These are phyloP conservation scores for Talinum fruticosum DNA, from an alignment of 148 eudicot genomes.

Conservation along the genomic window DNA sequence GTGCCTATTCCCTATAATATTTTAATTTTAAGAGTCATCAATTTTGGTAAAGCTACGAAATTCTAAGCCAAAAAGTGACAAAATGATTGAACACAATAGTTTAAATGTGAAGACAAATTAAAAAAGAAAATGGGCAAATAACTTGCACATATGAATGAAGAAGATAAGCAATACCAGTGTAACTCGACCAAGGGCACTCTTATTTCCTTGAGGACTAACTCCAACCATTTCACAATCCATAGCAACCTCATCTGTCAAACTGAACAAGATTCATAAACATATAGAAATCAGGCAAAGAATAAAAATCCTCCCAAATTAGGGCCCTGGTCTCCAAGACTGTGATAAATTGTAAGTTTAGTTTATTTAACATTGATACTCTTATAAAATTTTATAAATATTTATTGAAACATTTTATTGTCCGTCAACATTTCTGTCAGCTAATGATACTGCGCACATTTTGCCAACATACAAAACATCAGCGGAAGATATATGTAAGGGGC, in stretches of 20 bases:
- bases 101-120: neutral
- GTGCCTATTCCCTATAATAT: neutral
- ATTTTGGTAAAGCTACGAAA: too few species aligned
- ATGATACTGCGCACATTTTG: neutral
- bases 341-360: too few species aligned
- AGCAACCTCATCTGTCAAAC: slow-evolving; percentile 67
- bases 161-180: slow-evolving; percentile 61
- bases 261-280: slow-evolving; percentile 27
- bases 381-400: neutral
- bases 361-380: too few species aligned
- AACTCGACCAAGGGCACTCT: slow-evolving; percentile 95
- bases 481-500: neutral
- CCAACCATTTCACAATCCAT: slow-evolving; percentile 99
- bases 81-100: neutral
- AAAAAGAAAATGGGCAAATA: neutral
- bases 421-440: neutral
- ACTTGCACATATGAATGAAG: neutral
- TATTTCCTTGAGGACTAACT: slow-evolving; percentile 72
- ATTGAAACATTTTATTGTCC: too few species aligned
- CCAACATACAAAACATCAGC: too few species aligned
- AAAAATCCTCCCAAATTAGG: neutral
- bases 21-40: too few species aligned
- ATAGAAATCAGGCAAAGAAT: neutral
- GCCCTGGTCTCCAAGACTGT: neutral
- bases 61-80: neutral